These are phyloP conservation scores for Trichoderma guizhouense DNA, from an alignment of 2,329 filamentous ascomycete species.

Conservation along the genomic window DNA sequence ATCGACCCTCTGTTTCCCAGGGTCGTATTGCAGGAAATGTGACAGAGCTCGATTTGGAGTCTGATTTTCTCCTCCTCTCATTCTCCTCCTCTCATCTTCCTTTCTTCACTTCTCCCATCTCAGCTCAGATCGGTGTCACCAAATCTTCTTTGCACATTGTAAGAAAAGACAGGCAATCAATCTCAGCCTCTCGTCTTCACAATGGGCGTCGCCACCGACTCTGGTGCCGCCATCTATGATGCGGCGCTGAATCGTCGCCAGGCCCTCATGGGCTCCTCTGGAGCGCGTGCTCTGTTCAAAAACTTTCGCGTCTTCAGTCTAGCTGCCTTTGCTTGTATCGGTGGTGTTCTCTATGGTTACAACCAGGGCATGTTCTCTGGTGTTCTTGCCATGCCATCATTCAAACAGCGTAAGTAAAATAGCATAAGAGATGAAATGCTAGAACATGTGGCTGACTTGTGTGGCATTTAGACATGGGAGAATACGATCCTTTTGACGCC, in stretches of 20 bases:
- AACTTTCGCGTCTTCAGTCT: conserved; percentile 60
- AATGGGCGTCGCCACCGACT: conserved; percentile 20
- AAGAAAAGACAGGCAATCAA: not conserved
- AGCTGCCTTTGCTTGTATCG: conserved; percentile 60
- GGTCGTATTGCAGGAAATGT: conserved; percentile 12
- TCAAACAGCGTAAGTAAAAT: conserved; percentile 44
- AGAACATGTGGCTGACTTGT: conserved; percentile 43
- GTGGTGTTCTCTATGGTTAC: conserved; percentile 64
- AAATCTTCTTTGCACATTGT: not conserved
- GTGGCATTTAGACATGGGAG: conserved; percentile 49
- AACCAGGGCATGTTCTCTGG: conserved; percentile 65
- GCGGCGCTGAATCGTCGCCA: conserved; percentile 50
- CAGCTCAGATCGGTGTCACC: not conserved
- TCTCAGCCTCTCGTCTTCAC: not conserved
- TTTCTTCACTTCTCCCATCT: not conserved
- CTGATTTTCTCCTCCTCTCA: not conserved
- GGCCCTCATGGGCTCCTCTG: conserved; percentile 51
- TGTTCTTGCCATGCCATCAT: conserved; percentile 56
- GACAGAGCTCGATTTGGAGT: conserved; percentile 7
- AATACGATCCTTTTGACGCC: conserved; percentile 45
- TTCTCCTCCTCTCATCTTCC: not conserved
- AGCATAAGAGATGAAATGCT: not conserved
- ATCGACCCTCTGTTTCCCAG: conserved; percentile 5
- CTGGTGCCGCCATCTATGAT: conserved; percentile 39
- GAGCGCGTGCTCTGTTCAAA: conserved; percentile 52